Evolutionary conservation across 805 yeast genomes (phyloP).

Genomic region (Yarrowia divulgata): DNA sequence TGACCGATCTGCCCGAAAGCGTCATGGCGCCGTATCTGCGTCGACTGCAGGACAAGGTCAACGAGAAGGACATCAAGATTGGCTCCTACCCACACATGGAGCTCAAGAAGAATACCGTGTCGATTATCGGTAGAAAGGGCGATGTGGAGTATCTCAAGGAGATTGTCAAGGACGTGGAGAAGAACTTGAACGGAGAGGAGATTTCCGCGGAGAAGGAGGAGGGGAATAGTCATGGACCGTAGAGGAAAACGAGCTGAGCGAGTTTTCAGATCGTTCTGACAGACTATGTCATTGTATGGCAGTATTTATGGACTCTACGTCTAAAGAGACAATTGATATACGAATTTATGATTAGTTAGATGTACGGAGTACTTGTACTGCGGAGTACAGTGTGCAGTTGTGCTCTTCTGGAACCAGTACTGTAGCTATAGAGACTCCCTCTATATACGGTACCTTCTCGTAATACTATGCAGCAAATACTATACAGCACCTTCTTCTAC

Average conservation of each 20-base stretch:
- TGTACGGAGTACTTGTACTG: background rate
- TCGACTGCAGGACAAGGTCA: slow-evolving; percentile 57
- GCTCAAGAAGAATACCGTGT: slow-evolving; percentile 69
- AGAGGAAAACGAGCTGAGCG: background rate
- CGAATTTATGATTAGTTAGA: slow-evolving; percentile 5
- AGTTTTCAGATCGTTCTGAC: background rate
- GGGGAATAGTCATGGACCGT: slow-evolving; percentile 14
- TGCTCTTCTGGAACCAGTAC: too few species aligned
- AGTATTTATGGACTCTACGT: background rate
- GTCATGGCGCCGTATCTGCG: slow-evolving; percentile 70
- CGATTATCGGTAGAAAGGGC: slow-evolving; percentile 67
- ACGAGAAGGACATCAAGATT: slow-evolving; percentile 61
- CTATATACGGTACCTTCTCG: too few species aligned
- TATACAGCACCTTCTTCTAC: too few species aligned
- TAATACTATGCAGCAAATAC: too few species aligned
- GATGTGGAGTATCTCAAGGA: slow-evolving; percentile 53
- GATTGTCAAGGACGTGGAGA: slow-evolving; percentile 58
- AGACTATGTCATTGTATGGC: too few species aligned
- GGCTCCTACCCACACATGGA: slow-evolving; percentile 87
- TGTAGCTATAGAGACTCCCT: too few species aligned
- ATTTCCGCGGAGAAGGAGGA: slow-evolving; percentile 66
- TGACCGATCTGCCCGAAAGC: slow-evolving; percentile 67
- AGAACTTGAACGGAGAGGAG: slow-evolving; percentile 62
- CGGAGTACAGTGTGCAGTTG: background rate
- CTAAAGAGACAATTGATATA: background rate